These are phyloP conservation scores for Microglena sp. DNA, from an alignment of 139 green algal genomes.

Conservation along the genomic window DNA sequence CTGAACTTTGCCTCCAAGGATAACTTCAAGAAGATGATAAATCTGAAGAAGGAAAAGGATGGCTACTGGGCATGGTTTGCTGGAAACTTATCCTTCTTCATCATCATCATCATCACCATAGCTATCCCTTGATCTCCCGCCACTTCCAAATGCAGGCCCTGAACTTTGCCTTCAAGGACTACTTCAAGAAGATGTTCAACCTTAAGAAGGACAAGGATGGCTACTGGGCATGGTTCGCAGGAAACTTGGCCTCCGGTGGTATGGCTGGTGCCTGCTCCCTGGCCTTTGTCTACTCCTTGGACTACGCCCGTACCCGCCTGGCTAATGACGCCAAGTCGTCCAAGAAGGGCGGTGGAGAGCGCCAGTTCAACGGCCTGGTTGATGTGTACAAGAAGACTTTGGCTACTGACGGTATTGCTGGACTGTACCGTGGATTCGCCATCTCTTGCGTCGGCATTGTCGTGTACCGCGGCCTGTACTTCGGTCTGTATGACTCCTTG, in stretches of 20 bases:
- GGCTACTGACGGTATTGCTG: constrained; percentile 38
- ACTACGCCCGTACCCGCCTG: constrained; percentile 96
- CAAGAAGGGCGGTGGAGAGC: constrained; percentile 38
- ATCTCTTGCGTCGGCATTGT: constrained; percentile 97
- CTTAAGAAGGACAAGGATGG: constrained; percentile 83
- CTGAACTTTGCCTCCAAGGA: too few species aligned
- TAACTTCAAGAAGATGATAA: constrained; percentile 97
- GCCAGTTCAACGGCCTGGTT: constrained; percentile 64
- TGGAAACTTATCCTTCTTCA: too few species aligned
- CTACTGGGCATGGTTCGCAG: constrained; percentile 93
- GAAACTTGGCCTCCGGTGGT: constrained; percentile 94
- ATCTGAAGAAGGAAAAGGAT: constrained; percentile 80
- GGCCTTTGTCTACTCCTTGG: constrained; percentile 96
- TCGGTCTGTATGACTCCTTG: constrained; percentile 96
- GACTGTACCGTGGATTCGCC: constrained; percentile 51
- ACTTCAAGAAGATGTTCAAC: constrained; percentile 96
- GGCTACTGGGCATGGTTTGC: constrained; percentile 95
- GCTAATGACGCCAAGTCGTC: constrained; percentile 81
- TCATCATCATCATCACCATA: too few species aligned
- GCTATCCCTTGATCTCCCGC: too few species aligned
- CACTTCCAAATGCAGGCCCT: too few species aligned
- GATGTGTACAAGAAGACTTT: constrained; percentile 85
- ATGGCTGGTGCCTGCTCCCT: constrained; percentile 85
- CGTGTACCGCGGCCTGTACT: constrained; percentile 98
- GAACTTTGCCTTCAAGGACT: constrained; percentile 99